A percentile compares a stretch with the other conserved stretches of the same genome.
phyloP scores from a whole-genome alignment of 164 flowering plant species.

The grape (Vitis vinifera) region DNA sequence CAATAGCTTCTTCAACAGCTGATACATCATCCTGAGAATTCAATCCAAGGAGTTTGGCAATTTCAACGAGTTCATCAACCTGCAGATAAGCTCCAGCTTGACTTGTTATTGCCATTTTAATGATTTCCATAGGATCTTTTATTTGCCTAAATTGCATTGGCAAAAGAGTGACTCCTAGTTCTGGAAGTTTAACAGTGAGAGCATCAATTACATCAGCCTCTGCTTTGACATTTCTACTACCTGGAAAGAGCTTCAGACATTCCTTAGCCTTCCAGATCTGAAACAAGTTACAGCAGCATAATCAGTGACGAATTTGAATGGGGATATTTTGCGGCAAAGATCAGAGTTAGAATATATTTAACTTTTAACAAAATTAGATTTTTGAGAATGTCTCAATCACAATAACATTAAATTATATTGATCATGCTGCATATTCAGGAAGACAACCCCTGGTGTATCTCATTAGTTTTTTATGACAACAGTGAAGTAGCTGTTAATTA shows the following conservation, averaged over 20 bases:
- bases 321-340: too few species aligned
- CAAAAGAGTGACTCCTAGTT: slow-evolving; percentile 86
- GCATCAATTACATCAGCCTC: slow-evolving; percentile 91
- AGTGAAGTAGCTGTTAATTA: too few species aligned
- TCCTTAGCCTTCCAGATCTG: slow-evolving; percentile 99
- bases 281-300: slow-evolving; percentile 11
- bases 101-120: slow-evolving; percentile 79
- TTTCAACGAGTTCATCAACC: slow-evolving; percentile 85
- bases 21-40: slow-evolving; percentile 74
- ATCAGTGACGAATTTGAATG: background rate
- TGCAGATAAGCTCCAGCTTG: slow-evolving; percentile 88
- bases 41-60: slow-evolving; percentile 93
- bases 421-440: too few species aligned
- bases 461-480: too few species aligned
- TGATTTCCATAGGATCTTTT: slow-evolving; percentile 88
- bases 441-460: too few species aligned
- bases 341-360: too few species aligned
- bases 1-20: slow-evolving; percentile 89
- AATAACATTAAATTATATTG: too few species aligned
- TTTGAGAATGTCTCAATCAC: too few species aligned
- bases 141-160: slow-evolving; percentile 93
- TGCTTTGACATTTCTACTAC: slow-evolving; percentile 67
- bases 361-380: too few species aligned
- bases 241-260: slow-evolving; percentile 81
- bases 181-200: slow-evolving; percentile 82